Base-by-base conservation (phyloP, 2,329 filamentous ascomycete species). In the Botrytis porri region DNA sequence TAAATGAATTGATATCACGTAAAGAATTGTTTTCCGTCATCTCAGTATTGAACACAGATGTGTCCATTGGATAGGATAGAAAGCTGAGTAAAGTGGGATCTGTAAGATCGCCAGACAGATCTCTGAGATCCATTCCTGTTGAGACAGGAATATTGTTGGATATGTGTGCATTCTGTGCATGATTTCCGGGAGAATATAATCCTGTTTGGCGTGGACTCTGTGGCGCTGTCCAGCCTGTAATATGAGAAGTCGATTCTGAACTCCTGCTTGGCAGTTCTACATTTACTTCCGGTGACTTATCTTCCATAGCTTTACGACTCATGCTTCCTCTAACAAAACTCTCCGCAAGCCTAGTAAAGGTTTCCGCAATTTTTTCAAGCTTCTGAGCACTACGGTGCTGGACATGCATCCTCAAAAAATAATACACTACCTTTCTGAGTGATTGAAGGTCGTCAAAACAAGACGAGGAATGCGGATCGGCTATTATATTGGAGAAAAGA, bases 401-500 rank as follows among this genome's bases (percentile, higher is more conserved):
- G 18, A 64, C 71, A 41, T 75, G 60, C 73, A 75, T 75, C 32
- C 71, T 61, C 14, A 74, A 59, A 25, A 75, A 74, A 69, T 73
- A 74, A 14, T 73, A 48, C 22, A 75, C 73, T 29, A 74, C 72
- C 62, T 69, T 37, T 32, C 66, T 60, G 8, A 75, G 67, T 16
- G 63, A 62, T 51, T 75, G 69, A 3, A 74, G 48, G 32, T 75
- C 73, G 5, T 61, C 43, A 45, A 74, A 74, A 63, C 73, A 74
- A 10, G 57, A 22, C 32, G 60, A 25, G 8, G 74, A 59, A 37
- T 65, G 48, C 22, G 74, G 74, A 37, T 72, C 20, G 5, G 74
- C 70, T 9, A 75, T 71, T 25, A 75, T 75, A 20, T 74, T 70
- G 10, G 69, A 62, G 43, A 75, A 75, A 20, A 75, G 45, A 35